These are phyloP conservation scores for Dryadomyces sulphureus DNA, from an alignment of 2,329 filamentous ascomycete genomes.

Conservation along the genomic window DNA sequence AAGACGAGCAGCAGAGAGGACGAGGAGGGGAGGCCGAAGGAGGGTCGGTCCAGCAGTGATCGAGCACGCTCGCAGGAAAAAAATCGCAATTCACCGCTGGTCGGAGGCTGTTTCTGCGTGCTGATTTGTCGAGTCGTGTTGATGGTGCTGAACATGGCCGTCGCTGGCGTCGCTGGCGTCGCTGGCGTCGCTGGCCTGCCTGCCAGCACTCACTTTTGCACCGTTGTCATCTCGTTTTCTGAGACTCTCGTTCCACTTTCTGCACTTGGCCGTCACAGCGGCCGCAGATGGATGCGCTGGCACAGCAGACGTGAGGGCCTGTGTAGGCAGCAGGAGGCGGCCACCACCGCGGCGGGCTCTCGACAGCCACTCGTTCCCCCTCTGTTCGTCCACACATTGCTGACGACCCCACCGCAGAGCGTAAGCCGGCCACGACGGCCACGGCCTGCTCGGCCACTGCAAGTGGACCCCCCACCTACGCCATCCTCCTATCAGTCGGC, in stretches of 20 bases:
- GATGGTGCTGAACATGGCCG: too few species aligned
- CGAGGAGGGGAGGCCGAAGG: neutral
- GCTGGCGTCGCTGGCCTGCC: neutral
- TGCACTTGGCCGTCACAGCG: slow-evolving; percentile 26
- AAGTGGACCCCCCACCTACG: neutral
- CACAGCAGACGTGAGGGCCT: too few species aligned
- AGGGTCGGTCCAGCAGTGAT: neutral
- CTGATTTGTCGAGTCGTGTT: neutral
- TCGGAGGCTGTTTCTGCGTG: neutral
- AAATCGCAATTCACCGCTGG: neutral
- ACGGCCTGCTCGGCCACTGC: neutral
- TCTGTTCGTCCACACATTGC: neutral
- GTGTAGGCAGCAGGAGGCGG: too few species aligned
- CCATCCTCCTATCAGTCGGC: neutral
- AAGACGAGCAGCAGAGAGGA: slow-evolving; percentile 1
- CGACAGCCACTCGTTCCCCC: neutral
- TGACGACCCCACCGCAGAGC: too few species aligned
- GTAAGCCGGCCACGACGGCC: neutral
- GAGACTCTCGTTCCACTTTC: neutral
- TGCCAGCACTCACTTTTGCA: neutral
- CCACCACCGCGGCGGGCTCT: neutral
- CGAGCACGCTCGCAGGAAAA: too few species aligned
- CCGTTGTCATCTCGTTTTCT: neutral
- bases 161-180: too few species aligned
- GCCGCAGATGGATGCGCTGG: slow-evolving; percentile 15